These are phyloP conservation scores for Seminavis robusta DNA, from an alignment of 108 stramenopile genomes.

Conservation along the genomic window DNA sequence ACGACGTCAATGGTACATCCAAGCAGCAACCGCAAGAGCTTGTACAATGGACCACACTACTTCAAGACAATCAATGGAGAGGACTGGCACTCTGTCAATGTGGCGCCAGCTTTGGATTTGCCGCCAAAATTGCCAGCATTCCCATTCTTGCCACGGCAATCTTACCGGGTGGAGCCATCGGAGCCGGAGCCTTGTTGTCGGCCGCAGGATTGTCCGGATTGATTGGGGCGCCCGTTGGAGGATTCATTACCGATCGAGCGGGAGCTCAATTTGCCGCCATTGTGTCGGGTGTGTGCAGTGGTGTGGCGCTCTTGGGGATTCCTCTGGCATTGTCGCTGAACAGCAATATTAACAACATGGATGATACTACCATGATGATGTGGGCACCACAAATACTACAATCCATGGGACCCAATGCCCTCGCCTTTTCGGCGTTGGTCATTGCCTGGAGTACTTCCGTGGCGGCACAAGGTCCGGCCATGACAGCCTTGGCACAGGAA, in stretches of 20 bases:
- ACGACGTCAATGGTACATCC: background rate
- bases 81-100: slow-evolving; percentile 57
- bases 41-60: slow-evolving; percentile 48
- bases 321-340: slow-evolving; percentile 40
- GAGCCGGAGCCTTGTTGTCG: slow-evolving; percentile 62
- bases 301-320: slow-evolving; percentile 33
- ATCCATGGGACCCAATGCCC: slow-evolving; percentile 14
- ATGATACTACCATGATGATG: background rate
- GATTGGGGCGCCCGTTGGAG: slow-evolving; percentile 64
- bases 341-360: background rate
- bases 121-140: slow-evolving; percentile 71
- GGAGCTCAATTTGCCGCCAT: slow-evolving; percentile 41
- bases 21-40: slow-evolving; percentile 1
- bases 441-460: slow-evolving; percentile 58
- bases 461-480: slow-evolving; percentile 65
- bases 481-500: slow-evolving; percentile 59
- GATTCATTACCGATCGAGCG: slow-evolving; percentile 40
- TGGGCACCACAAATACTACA: slow-evolving; percentile 16
- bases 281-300: slow-evolving; percentile 41
- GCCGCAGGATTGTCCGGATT: slow-evolving; percentile 65
- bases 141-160: slow-evolving; percentile 51
- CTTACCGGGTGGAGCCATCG: slow-evolving; percentile 59
- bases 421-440: slow-evolving; percentile 42
- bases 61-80: slow-evolving; percentile 47
- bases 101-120: slow-evolving; percentile 65